Percentiles rank a stretch among this genome's conserved stretches.
Evolutionary conservation across 352 stramenopile genomes (phyloP).

Genomic region (Phytophthora sojae): DNA sequence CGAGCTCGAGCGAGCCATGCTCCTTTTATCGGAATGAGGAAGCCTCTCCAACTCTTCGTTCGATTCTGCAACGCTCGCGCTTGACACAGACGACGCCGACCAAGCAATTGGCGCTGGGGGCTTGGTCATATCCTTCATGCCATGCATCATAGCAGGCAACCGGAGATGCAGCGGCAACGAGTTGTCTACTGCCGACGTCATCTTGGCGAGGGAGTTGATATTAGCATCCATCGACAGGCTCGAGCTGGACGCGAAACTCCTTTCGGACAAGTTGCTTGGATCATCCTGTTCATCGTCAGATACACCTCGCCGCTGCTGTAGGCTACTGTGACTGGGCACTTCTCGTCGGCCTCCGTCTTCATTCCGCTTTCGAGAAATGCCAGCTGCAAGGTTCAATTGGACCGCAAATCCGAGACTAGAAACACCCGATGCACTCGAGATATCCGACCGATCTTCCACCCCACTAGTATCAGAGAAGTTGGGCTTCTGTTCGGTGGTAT

Average conservation of each 20-base stretch:
- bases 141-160: constrained; percentile 42
- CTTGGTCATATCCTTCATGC: constrained; percentile 46
- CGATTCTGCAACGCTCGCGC: constrained; percentile 5
- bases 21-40: constrained; percentile 3
- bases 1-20: constrained; percentile 13
- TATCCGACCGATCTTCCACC: constrained; percentile 21
- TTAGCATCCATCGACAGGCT: constrained; percentile 52
- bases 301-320: not conserved
- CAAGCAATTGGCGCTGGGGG: constrained; percentile 46
- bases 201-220: constrained; percentile 60
- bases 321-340: not conserved
- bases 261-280: constrained; percentile 22
- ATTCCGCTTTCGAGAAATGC: constrained; percentile 29
- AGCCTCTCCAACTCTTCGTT: constrained; percentile 5
- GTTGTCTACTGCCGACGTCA: constrained; percentile 49
- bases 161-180: constrained; percentile 58
- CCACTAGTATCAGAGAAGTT: too few relatives aligned
- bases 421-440: constrained; percentile 47
- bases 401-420: constrained; percentile 62
- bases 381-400: constrained; percentile 49
- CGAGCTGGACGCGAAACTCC: constrained; percentile 53
- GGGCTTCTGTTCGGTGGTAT: not conserved
- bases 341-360: constrained; percentile 11
- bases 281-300: constrained; percentile 23
- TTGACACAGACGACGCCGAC: constrained; percentile 39